These are phyloP conservation scores for Pseudonectria foliicola DNA, from an alignment of 2,329 filamentous ascomycete genomes.

Conservation along the genomic window DNA sequence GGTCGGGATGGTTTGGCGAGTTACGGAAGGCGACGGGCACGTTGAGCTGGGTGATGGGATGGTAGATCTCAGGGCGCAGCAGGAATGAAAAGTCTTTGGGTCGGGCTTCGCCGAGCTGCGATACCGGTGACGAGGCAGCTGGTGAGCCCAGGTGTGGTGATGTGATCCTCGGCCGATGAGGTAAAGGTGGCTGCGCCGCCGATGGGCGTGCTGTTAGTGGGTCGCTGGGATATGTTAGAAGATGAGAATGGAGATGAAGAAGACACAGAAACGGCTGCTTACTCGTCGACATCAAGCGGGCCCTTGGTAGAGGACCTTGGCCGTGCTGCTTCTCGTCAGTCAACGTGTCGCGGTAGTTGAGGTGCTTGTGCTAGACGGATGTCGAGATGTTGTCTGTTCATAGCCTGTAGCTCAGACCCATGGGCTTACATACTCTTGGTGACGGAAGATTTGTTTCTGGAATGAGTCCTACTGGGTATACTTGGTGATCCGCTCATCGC, in stretches of 20 bases:
- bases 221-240: slow-evolving; percentile 16
- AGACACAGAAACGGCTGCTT: slow-evolving; percentile 27
- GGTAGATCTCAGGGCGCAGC: slow-evolving; percentile 73
- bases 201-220: slow-evolving; percentile 24
- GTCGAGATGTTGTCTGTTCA: too few relatives aligned
- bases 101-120: slow-evolving; percentile 24
- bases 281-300: slow-evolving; percentile 72
- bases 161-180: slow-evolving; percentile 16
- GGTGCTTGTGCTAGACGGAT: slow-evolving; percentile 1
- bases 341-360: not conserved
- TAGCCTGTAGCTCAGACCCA: too few relatives aligned
- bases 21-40: slow-evolving; percentile 61
- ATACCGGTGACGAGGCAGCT: slow-evolving; percentile 18
- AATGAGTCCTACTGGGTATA: slow-evolving; percentile 7
- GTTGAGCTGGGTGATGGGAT: slow-evolving; percentile 61
- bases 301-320: slow-evolving; percentile 68
- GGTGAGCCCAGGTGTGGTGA: slow-evolving; percentile 19
- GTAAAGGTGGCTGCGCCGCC: slow-evolving; percentile 13
- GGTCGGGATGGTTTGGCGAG: slow-evolving; percentile 54
- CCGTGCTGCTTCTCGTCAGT: slow-evolving; percentile 36
- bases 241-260: too few relatives aligned
- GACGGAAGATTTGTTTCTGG: slow-evolving; percentile 15
- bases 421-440: too few relatives aligned
- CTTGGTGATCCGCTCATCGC: too few relatives aligned
- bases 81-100: slow-evolving; percentile 73